Base-by-base conservation (phyloP, 345 rosid species). In the Acer yangbiense region DNA sequence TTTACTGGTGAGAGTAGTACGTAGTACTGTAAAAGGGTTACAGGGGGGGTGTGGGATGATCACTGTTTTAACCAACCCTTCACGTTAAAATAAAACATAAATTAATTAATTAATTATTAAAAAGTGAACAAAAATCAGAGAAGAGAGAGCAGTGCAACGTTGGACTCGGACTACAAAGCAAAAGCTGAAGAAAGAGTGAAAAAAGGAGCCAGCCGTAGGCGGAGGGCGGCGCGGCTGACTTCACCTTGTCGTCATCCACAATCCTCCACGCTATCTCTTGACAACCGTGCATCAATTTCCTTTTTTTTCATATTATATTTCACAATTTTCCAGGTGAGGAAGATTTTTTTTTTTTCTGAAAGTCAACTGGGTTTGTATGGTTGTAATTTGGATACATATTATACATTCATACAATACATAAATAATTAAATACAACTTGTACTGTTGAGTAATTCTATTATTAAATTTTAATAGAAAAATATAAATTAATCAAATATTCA, bases 201-300 rank as follows among this genome's bases (percentile, higher is more conserved):
- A 50, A 54, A 54, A 54, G 39, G 44, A 61, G 60, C 46, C 46
- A 44, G 73, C 13, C 43, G 73, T 29, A 61, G 57, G 61, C 39
- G 75, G 78, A 81, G 82, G 86, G 74, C 73, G 73, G 79, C 60
- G 70, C 50, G 17, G 77, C 62, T 81, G 83, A 85, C 83, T 21
- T 79, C 65, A 74, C 48, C 48, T n/a, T 70, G 76, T 74, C 87
- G 87, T 86, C 89, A 83, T 35, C 25, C 62, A 60, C 65, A 48
- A 74, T 77, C 78, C 76, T 10, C 64, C 11, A n/a, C 50, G 65
- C 68, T 2, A 27, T 73, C 82, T 72, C 84, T 78, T 68, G 68
- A 35, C 20, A 55, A 68, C 58, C 76, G 79, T 69, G 79, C 48
- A 35, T 35, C 6, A 54, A 3, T 71, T 13, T 23, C 21, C 32